Evolutionary conservation across 805 yeast genomes (phyloP).

Genomic region (Metschnikowia peoriensis): DNA sequence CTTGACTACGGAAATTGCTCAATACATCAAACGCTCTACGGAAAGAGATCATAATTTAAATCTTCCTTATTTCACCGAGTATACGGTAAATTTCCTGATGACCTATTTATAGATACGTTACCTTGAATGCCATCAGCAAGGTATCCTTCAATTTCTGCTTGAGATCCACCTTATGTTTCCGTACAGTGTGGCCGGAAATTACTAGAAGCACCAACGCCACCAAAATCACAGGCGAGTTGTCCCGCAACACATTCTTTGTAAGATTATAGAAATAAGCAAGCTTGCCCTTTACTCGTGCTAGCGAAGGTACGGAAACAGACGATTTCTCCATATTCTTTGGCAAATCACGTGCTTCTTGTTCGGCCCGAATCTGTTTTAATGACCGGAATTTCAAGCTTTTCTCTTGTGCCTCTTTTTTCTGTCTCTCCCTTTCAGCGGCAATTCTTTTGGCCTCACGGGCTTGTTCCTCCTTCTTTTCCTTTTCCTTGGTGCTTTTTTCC

Average conservation of each 20-base stretch:
- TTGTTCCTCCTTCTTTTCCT: conserved; percentile 15
- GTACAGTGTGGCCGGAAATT: conserved; percentile 22
- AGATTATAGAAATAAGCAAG: conserved; percentile 12
- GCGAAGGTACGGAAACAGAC: background rate
- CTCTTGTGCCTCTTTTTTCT: conserved; percentile 17
- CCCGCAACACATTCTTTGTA: conserved; percentile 22
- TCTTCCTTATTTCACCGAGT: background rate
- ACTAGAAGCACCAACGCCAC: conserved; percentile 22
- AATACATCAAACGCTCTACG: background rate
- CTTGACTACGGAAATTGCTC: too few species aligned
- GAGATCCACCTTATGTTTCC: conserved; percentile 26
- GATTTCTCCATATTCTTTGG: background rate
- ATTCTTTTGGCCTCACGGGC: conserved; percentile 20
- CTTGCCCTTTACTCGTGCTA: conserved; percentile 1
- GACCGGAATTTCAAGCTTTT: conserved; percentile 30
- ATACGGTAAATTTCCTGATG: too few species aligned
- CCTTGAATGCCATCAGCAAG: conserved; percentile 43
- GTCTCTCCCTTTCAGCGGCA: conserved; percentile 17
- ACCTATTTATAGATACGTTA: conserved; percentile 30
- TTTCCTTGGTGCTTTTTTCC: conserved; percentile 5
- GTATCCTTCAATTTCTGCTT: conserved; percentile 34
- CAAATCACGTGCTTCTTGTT: conserved; percentile 3
- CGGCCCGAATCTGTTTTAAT: conserved; percentile 28
- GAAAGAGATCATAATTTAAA: background rate
- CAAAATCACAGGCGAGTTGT: conserved; percentile 30